Percentiles rank a stretch among this genome's conserved stretches.
Evolutionary conservation across 129 eudicot genomes (phyloP).

Genomic region (Ambrosia artemisiifolia): DNA sequence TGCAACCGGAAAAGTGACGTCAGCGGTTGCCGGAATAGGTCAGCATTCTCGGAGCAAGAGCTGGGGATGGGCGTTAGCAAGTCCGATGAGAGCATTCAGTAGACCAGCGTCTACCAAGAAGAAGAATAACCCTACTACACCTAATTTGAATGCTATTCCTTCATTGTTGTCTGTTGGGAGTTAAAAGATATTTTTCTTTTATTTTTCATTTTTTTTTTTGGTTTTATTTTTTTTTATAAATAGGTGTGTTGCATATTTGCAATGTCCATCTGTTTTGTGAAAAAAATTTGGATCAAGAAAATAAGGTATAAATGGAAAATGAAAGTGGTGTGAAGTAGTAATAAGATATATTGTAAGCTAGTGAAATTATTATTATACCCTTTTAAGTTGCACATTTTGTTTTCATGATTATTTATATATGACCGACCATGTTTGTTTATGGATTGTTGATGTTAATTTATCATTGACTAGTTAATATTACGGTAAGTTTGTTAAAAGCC

Average conservation of each 20-base stretch:
- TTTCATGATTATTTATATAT: not conserved
- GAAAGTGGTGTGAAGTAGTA: conserved; percentile 21
- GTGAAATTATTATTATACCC: conserved; percentile 28
- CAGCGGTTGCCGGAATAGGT: conserved; percentile 18
- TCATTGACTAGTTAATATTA: not conserved
- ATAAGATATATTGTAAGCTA: not conserved
- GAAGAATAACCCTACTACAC: conserved; percentile 34
- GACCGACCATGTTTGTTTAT: not conserved
- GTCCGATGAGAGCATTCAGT: conserved; percentile 82
- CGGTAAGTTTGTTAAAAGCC: not conserved
- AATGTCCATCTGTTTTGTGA: conserved; percentile 18
- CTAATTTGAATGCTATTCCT: conserved; percentile 81
- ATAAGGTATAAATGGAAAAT: conserved; percentile 19
- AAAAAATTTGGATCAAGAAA: conserved; percentile 6
- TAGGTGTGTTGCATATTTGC: not conserved
- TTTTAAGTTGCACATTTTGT: conserved; percentile 17
- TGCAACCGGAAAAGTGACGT: conserved; percentile 29
- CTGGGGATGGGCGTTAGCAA: conserved; percentile 93
- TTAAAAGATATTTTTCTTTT: conserved; percentile 12
- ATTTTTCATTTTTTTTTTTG: conserved; percentile 17
- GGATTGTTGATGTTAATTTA: conserved; percentile 3
- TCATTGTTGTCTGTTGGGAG: conserved; percentile 69
- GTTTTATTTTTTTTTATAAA: not conserved
- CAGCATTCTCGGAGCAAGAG: conserved; percentile 63
- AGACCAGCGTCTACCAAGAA: conserved; percentile 37